Evolutionary conservation across 805 yeast species (phyloP), one percentile per base, ranked within the genome.

Genomic region (Nakazawaea wyomingensis): DNA sequence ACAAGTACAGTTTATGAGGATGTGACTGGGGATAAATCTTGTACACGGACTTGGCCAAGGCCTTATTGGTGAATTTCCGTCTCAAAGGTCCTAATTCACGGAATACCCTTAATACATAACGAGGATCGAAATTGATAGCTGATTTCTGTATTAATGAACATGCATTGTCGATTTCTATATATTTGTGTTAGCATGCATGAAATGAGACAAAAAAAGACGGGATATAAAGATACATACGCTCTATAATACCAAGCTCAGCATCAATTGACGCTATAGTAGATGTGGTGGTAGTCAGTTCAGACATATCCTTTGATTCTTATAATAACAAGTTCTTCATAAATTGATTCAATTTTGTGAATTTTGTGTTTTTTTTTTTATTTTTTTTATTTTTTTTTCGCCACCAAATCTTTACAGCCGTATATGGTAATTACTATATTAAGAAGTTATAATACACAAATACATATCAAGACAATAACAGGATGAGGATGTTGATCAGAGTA

Each of bases 31-130:
- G 77, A 56, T 83, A 87, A n/a, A 71, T 62, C 22, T 60, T 59
- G 39, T 67, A 67, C 37, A 89, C 68, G 29, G 85, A 64, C n/a
- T 67, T 58, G 7, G 76, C 63, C 46, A 93, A 68, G 9, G 77
- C 70, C 11, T 68, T 72, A 10, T 70, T 69, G 43, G 72, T 74
- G 48, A 90, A 65, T 31, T 74, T 69, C 45, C 81, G 74, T 65
- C 97, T 79, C 49, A 91, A 68, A 2, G 79, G 69, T 6, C 90
- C 85, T 54, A 90, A 69, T 49, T 87, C 95, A 49, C 96, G 81
- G 50, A 93, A 75, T 18, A 87, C 90, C 57, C 85, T 85, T 62
- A 91, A 75, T 36, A 93, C 78, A 64, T 84, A 86, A 51, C 97
- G 78, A 51, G 95, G 86, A 62, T 93, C 99, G 59, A 80, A 79